These are phyloP conservation scores for Fusarium armeniacum DNA, from an alignment of 2,329 filamentous ascomycete species.

Conservation along the genomic window DNA sequence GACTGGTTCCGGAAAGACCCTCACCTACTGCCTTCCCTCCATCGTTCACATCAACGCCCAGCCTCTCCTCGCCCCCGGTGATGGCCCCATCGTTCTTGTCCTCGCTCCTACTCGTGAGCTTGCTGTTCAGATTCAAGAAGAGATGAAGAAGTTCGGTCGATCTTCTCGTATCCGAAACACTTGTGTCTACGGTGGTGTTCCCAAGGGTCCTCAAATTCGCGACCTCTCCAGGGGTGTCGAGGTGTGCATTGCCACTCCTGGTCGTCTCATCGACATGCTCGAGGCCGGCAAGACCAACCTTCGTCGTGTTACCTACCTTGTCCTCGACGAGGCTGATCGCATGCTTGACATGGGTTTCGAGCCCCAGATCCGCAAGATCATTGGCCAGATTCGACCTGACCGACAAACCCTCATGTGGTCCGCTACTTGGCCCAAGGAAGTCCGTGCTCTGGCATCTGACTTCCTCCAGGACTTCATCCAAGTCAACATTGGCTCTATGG, in stretches of 20 bases:
- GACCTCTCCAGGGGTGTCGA: constrained; percentile 96
- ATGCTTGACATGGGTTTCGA: constrained; percentile 99
- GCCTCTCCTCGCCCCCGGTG: constrained; percentile 92
- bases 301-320: constrained; percentile 96
- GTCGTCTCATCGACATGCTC: constrained; percentile 98
- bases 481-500: constrained; percentile 97
- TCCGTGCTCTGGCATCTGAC: constrained; percentile 89
- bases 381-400: constrained; percentile 96
- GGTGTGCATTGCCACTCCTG: constrained; percentile 97
- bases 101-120: constrained; percentile 97
- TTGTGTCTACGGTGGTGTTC: constrained; percentile 98
- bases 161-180: constrained; percentile 98
- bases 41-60: constrained; percentile 99
- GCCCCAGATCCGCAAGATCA: constrained; percentile 99
- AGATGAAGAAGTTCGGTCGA: constrained; percentile 98
- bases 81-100: constrained; percentile 96
- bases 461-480: constrained; percentile 97
- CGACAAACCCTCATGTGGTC: constrained; percentile 99
- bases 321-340: constrained; percentile 98
- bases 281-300: constrained; percentile 98
- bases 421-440: constrained; percentile 98
- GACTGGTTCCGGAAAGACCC: constrained; percentile 98
- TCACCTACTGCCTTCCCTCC: constrained; percentile 96
- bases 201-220: constrained; percentile 96
- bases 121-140: constrained; percentile 97